These are phyloP conservation scores for Fusarium sp. DNA, from an alignment of 2,329 filamentous ascomycete species.

Conservation along the genomic window DNA sequence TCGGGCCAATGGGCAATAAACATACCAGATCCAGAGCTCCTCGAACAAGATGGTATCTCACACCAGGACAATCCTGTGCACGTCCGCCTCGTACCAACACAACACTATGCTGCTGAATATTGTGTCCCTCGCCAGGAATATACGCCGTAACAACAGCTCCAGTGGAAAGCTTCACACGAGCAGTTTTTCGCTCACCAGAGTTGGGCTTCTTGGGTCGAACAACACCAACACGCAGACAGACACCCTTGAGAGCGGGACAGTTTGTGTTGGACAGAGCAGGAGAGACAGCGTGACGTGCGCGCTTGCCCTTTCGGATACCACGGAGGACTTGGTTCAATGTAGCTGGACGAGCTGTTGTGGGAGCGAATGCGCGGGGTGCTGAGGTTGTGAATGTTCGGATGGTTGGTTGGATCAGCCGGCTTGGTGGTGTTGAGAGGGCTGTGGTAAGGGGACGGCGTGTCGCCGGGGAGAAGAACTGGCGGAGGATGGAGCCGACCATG, in stretches of 20 bases:
- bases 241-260: slow-evolving; percentile 88
- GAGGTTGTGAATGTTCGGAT: slow-evolving; percentile 42
- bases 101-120: slow-evolving; percentile 98
- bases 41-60: slow-evolving; percentile 92
- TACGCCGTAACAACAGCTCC: slow-evolving; percentile 91
- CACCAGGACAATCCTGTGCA: slow-evolving; percentile 97
- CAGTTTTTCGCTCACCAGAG: slow-evolving; percentile 95
- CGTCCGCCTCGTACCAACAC: slow-evolving; percentile 94
- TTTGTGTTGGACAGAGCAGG: slow-evolving; percentile 76
- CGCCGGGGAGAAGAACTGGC: slow-evolving; percentile 47
- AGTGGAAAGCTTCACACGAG: slow-evolving; percentile 86
- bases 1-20: slow-evolving; percentile 29
- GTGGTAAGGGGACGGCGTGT: slow-evolving; percentile 40
- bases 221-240: slow-evolving; percentile 92
- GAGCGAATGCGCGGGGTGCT: slow-evolving; percentile 43
- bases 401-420: slow-evolving; percentile 38
- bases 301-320: slow-evolving; percentile 81
- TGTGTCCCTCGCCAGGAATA: slow-evolving; percentile 97
- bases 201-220: slow-evolving; percentile 99
- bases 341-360: slow-evolving; percentile 62
- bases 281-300: slow-evolving; percentile 84
- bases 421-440: slow-evolving; percentile 23
- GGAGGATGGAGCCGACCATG: slow-evolving; percentile 49
- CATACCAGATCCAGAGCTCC: slow-evolving; percentile 92
- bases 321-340: slow-evolving; percentile 78